Evolutionary conservation across 371 early-diverging fungal species (phyloP).

Genomic region (Mortierella sp.): DNA sequence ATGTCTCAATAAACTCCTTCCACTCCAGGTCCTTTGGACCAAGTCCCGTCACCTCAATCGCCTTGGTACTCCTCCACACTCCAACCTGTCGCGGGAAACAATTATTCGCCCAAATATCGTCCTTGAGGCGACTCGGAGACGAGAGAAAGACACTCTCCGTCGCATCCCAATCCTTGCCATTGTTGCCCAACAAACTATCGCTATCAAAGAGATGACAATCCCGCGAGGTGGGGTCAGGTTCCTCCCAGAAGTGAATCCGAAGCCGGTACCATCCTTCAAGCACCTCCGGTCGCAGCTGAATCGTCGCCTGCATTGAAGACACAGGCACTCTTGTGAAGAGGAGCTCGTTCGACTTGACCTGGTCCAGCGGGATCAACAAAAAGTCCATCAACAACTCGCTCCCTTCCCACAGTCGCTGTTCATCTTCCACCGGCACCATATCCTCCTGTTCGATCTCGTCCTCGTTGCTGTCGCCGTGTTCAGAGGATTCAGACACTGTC

Average conservation of each 20-base stretch:
- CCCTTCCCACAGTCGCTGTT: background rate
- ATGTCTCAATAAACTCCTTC: slow-evolving; percentile 35
- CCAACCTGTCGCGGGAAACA: slow-evolving; percentile 28
- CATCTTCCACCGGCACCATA: background rate
- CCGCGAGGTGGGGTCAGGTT: background rate
- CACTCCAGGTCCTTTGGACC: slow-evolving; percentile 19
- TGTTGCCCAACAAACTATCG: background rate
- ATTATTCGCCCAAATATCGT: background rate
- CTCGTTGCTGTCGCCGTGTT: background rate
- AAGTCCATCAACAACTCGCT: slow-evolving; percentile 30
- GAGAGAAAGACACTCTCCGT: background rate
- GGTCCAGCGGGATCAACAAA: slow-evolving; percentile 34
- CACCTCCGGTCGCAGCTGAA: slow-evolving; percentile 29
- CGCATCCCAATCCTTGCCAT: background rate
- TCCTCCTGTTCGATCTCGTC: background rate
- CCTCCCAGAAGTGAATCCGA: slow-evolving; percentile 39
- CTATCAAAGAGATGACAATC: slow-evolving; percentile 4
- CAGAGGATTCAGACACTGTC: background rate
- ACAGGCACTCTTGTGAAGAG: slow-evolving; percentile 32
- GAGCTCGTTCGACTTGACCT: slow-evolving; percentile 27
- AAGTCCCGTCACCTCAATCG: slow-evolving; percentile 33
- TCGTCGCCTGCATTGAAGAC: background rate
- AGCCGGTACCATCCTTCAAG: slow-evolving; percentile 45
- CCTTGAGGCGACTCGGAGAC: slow-evolving; percentile 12
- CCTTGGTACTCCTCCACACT: slow-evolving; percentile 37